Conservation (phyloP, 768 basidiomycete genomes). For the Cubamyces lactineus region DNA sequence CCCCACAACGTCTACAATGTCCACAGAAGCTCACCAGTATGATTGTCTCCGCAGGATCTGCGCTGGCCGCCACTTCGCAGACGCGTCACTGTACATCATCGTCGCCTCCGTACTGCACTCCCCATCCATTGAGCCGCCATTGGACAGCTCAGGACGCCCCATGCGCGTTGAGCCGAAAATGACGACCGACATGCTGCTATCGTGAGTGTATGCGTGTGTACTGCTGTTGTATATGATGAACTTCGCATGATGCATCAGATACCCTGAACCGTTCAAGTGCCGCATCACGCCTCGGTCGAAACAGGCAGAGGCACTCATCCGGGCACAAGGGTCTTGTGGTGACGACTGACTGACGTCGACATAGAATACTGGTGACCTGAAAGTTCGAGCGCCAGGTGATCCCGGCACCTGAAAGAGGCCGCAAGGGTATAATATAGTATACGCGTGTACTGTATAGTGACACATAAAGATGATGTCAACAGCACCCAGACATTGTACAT, state of each 20-base stretch:
- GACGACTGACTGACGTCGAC: not conserved
- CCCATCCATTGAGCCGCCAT: slow-evolving; percentile 7
- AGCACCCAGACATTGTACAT: too few species aligned
- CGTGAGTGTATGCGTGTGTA: slow-evolving; percentile 9
- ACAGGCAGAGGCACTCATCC: slow-evolving; percentile 20
- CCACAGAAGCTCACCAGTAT: too few species aligned
- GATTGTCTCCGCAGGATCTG: slow-evolving; percentile 13
- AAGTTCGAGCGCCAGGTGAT: too few species aligned
- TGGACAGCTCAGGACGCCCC: slow-evolving; percentile 1
- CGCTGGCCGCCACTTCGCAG: slow-evolving; percentile 22
- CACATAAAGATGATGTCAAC: too few species aligned
- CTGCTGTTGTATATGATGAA: not conserved
- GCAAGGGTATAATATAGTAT: too few species aligned
- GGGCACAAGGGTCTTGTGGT: not conserved
- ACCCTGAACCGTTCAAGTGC: slow-evolving; percentile 30
- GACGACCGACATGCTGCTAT: slow-evolving; percentile 11
- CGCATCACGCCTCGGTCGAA: slow-evolving; percentile 27
- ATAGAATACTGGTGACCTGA: not conserved
- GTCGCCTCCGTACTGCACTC: slow-evolving; percentile 18
- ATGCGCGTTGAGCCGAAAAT: slow-evolving; percentile 13
- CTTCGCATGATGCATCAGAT: not conserved
- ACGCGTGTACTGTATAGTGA: too few species aligned
- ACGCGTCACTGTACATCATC: slow-evolving; percentile 19
- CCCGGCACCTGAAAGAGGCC: too few species aligned
- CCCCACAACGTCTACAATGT: too few species aligned